Conservation (phyloP, 345 rosid genomes). For the Euphorbia peplus region DNA sequence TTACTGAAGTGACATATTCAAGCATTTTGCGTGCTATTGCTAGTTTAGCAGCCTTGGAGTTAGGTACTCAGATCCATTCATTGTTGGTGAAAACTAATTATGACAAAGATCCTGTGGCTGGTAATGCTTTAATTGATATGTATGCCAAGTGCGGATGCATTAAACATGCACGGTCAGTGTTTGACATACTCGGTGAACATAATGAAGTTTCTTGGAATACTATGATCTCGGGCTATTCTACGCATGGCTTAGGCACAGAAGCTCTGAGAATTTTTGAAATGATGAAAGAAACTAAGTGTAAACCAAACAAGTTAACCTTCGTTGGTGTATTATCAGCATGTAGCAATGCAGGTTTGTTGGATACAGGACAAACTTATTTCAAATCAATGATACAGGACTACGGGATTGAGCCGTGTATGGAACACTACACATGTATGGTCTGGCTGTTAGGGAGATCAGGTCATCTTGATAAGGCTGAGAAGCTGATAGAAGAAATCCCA, state of each 20-base stretch:
- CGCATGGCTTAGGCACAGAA: slow-evolving; percentile 59
- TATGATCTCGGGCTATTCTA: slow-evolving; percentile 80
- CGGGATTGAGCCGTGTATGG: slow-evolving; percentile 66
- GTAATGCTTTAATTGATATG: slow-evolving; percentile 85
- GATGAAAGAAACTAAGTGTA: slow-evolving; percentile 56
- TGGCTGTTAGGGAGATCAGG: slow-evolving; percentile 81
- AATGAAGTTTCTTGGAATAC: slow-evolving; percentile 74
- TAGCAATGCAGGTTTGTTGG: slow-evolving; percentile 67
- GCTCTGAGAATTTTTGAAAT: slow-evolving; percentile 50
- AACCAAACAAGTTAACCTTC: slow-evolving; percentile 64
- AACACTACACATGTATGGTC: slow-evolving; percentile 84
- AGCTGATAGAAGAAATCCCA: slow-evolving; percentile 64
- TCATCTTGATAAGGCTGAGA: slow-evolving; percentile 59
- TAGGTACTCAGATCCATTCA: slow-evolving; percentile 69
- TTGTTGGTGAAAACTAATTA: slow-evolving; percentile 53
- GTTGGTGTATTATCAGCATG: slow-evolving; percentile 81
- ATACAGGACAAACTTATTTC: slow-evolving; percentile 59
- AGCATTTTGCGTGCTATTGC: slow-evolving; percentile 72
- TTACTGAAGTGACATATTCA: slow-evolving; percentile 83
- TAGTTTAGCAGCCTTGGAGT: slow-evolving; percentile 67
- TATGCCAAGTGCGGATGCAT: slow-evolving; percentile 89
- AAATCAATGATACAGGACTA: slow-evolving; percentile 61
- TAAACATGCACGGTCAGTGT: slow-evolving; percentile 50
- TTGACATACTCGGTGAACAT: slow-evolving; percentile 43
- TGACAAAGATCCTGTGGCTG: slow-evolving; percentile 48